Evolutionary conservation across 2,329 filamentous ascomycete genomes (phyloP), one percentile per base, ranked within the genome.

Genomic region (Xylariales sp.): DNA sequence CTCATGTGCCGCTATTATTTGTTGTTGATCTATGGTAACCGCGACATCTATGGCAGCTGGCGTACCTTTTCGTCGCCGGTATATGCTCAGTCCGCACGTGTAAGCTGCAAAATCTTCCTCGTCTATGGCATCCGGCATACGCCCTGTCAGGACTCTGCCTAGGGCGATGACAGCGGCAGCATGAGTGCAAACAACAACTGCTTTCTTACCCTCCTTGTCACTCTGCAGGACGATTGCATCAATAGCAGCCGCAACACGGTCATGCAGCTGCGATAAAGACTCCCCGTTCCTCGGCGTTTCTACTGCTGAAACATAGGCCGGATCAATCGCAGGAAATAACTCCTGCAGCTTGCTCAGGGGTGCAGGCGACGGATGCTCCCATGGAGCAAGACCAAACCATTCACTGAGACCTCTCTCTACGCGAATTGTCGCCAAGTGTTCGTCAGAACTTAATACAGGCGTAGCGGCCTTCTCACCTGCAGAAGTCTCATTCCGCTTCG

Each of bases 381-480:
- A 96, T 42, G 81, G 80, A 13, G 90, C 88, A 33, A 79, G 73
- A 18, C 93, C 93, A 59, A 93, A 97, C 84, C 93, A 97, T 67
- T 98, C 93, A 44, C 87, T 83, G 27, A 81, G 52, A 11, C 76
- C 77, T 40, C 68, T 63, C 50, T 83, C 78, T 33, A 70, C 72
- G 24, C 74, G 69, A 43, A 82, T 72, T 24, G 27, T 29, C 27
- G 54, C 61, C 40, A 62, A 49, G 18, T 55, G 44, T 13, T 18
- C 36, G 15, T 29, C 1, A 29, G n/a, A 16, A 14, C n/a, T 29
- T 17, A 16, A 16, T 17, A 29, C 16, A 25, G 8, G 23, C n/a
- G 23, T 8, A 8, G 23, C 14, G 3, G 18, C 12, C 17, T 13
- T 16, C 11, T 4, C 10, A 15, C 6, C 15, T 17, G 33, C 13